Evolutionary conservation across 352 stramenopile genomes (phyloP).

Genomic region (Aphanomyces invadans): DNA sequence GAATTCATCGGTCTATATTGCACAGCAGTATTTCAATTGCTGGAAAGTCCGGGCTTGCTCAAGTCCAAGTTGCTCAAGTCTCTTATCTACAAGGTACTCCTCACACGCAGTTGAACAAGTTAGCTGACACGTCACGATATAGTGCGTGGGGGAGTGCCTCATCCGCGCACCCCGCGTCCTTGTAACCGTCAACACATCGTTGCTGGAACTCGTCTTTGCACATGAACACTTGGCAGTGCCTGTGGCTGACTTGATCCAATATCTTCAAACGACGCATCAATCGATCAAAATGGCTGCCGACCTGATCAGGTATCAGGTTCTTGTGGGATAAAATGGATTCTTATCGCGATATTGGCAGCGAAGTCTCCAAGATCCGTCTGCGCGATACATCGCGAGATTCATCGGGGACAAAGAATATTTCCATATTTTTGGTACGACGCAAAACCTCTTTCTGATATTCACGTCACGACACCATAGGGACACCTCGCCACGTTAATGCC

Average conservation of each 20-base stretch:
- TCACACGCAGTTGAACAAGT: not conserved
- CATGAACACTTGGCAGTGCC: conserved; percentile 22
- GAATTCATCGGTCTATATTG: conserved; percentile 73
- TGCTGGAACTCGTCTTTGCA: conserved; percentile 26
- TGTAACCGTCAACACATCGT: conserved; percentile 55
- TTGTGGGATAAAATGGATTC: too few relatives aligned
- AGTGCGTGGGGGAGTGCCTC: conserved; percentile 56
- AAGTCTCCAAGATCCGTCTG: conserved; percentile 66
- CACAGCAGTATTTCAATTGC: conserved; percentile 53
- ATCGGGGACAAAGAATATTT: conserved; percentile 62
- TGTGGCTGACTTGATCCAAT: conserved; percentile 12
- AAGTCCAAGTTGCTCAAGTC: conserved; percentile 51
- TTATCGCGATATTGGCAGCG: conserved; percentile 25
- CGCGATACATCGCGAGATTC: conserved; percentile 63
- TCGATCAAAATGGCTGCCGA: conserved; percentile 57
- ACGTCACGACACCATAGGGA: not conserved
- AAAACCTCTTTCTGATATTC: not conserved
- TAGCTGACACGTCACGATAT: not conserved
- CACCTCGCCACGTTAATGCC: conserved; percentile 50
- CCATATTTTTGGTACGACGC: conserved; percentile 50
- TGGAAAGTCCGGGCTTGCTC: conserved; percentile 56
- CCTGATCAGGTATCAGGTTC: conserved; percentile 37
- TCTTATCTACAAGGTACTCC: conserved; percentile 63
- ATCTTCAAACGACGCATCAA: not conserved
- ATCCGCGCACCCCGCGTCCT: conserved; percentile 56